Evolutionary conservation across 495 filamentous ascomycete species (phyloP).

Genomic region (Trypethelium eluteriae): DNA sequence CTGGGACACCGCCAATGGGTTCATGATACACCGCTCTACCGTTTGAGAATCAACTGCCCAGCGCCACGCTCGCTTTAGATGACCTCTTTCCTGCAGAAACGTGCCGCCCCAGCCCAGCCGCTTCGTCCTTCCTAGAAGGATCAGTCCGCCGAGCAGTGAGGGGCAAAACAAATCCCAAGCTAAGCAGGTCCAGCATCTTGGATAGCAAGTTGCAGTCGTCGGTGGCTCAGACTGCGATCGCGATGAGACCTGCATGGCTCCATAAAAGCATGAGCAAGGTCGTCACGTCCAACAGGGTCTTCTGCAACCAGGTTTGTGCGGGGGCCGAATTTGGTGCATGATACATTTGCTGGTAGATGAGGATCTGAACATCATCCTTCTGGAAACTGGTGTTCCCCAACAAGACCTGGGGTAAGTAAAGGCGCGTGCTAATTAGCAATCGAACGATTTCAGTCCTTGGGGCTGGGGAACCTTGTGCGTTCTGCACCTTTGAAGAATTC

Average conservation of each 20-base stretch:
- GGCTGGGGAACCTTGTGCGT: background rate
- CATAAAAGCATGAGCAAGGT: background rate
- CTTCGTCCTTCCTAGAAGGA: background rate
- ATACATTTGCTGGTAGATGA: background rate
- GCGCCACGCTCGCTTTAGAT: too few relatives aligned
- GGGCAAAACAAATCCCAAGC: background rate
- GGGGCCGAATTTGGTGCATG: too few relatives aligned
- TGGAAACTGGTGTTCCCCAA: background rate
- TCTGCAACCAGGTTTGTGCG: background rate
- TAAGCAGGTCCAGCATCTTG: background rate
- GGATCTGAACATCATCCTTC: background rate
- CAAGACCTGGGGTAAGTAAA: too few relatives aligned
- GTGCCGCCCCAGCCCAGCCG: background rate
- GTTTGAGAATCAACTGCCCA: background rate
- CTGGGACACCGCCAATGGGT: slow-evolving; percentile 1
- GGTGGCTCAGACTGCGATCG: background rate
- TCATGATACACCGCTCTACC: background rate
- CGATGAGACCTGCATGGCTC: background rate
- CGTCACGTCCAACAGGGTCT: background rate
- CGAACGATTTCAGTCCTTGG: background rate
- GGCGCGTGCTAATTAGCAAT: background rate
- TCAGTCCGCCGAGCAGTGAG: background rate
- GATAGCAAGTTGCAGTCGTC: background rate
- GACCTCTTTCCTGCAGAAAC: background rate
- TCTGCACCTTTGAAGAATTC: background rate